Conservation (phyloP, 164 flowering plant genomes). For the Aristolochia contorta region DNA sequence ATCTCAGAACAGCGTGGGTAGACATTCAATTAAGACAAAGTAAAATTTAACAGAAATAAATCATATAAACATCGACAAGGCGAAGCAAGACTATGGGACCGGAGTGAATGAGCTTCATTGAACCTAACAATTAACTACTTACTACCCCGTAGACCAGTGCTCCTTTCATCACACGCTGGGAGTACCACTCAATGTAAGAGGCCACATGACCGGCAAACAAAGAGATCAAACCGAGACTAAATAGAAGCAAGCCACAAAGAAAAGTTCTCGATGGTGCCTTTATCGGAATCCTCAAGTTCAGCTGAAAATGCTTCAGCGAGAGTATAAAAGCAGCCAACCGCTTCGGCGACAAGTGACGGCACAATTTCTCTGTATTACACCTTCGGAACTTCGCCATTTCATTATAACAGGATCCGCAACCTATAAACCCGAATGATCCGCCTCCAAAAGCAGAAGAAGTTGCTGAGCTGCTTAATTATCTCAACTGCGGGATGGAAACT, state of each 20-base stretch:
- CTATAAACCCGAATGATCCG: background rate
- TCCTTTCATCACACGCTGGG: slow-evolving; percentile 46
- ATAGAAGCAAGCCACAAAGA: slow-evolving; percentile 67
- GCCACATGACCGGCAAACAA: slow-evolving; percentile 73
- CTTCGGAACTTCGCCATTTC: background rate
- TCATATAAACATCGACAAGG: no score
- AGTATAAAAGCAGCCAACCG: slow-evolving; percentile 1
- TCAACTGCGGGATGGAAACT: no score
- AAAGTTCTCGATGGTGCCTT: slow-evolving; percentile 39
- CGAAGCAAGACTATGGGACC: no score
- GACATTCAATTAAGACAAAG: background rate
- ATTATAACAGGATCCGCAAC: background rate
- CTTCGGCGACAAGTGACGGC: background rate
- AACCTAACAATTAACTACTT: background rate
- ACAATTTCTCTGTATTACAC: background rate
- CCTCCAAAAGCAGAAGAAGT: background rate
- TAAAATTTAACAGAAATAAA: background rate
- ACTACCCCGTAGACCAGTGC: slow-evolving; percentile 15
- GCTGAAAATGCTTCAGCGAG: slow-evolving; percentile 18
- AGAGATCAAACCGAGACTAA: slow-evolving; percentile 69
- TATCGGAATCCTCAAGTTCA: slow-evolving; percentile 24
- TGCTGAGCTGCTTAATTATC: background rate
- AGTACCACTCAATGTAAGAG: slow-evolving; percentile 80
- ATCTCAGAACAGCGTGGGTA: no score
- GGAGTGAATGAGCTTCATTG: no score